A percentile compares a stretch with the other conserved stretches of the same genome.
Evolutionary conservation across 164 flowering plant species (phyloP).

Genomic region (Chimonanthus salicifolius): DNA sequence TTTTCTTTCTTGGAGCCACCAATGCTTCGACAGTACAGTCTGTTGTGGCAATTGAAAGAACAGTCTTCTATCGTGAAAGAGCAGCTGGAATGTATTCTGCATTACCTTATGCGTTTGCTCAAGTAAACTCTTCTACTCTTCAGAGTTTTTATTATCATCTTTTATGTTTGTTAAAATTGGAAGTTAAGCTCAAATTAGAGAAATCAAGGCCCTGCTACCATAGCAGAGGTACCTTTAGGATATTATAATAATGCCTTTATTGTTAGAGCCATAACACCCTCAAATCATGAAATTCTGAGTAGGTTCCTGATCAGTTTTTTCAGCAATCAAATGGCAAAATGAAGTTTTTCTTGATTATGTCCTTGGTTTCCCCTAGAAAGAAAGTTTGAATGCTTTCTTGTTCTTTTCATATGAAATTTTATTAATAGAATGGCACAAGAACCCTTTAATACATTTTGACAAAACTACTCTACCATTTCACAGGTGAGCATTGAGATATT

Average conservation of each 20-base stretch:
- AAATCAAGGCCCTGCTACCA: neutral
- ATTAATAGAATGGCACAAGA: neutral
- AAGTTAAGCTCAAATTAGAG: neutral
- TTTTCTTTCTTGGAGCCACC: slow-evolving; percentile 46
- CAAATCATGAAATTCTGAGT: no score
- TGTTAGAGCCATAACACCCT: no score
- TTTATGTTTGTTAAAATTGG: neutral
- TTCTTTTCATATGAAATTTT: neutral
- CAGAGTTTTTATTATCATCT: neutral
- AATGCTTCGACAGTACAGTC: slow-evolving; percentile 42
- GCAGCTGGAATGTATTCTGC: slow-evolving; percentile 60
- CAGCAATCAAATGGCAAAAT: no score
- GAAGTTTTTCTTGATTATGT: neutral
- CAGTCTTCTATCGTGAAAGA: slow-evolving; percentile 62
- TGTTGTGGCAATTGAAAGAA: slow-evolving; percentile 50
- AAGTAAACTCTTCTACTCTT: slow-evolving; percentile 23
- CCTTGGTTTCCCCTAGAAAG: neutral
- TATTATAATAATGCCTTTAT: neutral
- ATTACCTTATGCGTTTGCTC: slow-evolving; percentile 48
- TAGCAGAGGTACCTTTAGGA: neutral
- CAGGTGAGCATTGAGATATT: slow-evolving; percentile 53
- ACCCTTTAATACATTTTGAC: neutral
- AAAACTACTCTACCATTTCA: neutral
- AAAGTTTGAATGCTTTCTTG: neutral
- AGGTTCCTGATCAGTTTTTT: no score